Base-by-base conservation (phyloP, 1,284 basidiomycete species). In the Tylopilus orsonianus region DNA sequence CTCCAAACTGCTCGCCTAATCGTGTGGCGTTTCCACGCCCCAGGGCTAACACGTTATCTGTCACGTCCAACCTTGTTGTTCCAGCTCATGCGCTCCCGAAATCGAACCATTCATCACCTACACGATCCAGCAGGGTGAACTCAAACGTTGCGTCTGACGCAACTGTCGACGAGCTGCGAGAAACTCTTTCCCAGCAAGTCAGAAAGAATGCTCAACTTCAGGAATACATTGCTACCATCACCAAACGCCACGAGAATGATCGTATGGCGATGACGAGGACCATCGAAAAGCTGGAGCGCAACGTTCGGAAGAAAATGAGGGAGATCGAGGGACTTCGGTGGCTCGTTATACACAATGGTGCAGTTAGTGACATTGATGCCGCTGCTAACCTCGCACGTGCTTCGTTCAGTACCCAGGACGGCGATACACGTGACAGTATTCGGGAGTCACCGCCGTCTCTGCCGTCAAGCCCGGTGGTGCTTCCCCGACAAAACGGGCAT, bases 271-370 rank as follows among this genome's bases (percentile, higher is more conserved):
- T 75, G 50, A 55, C 69, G 36, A 65, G 54, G 23, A 71, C 68
- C 13, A 69, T 79, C 13, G 72, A 74, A 48, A 57, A 55, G n/a
- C 68, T 76, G 10, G 73, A 78, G 58, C 66, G 66, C 24, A 71
- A 72, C 48, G 59, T 69, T 30, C 64, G 65, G 24, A 70, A 71
- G 56, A 70, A 71, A 55, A 75, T 70, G 54, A 61, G 69, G 47
- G 77, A 78, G 59, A 72, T 79, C 40, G 71, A 72, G 44, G 77
- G 77, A 16, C 62, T 78, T 33, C 68, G 72, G 27, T 78, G 73
- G 72, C 69, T 78, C 16, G 69, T 78, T 40, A 67, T 75, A 48
- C 70, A 78, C 51, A 60, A 65, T 3, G 70, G 64, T 20, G 65
- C 57, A 8, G 56, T 59, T 12, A 62, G 56, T 7, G 60, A 69